Evolutionary conservation across 768 basidiomycete genomes (phyloP).

Genomic region (Panus rudis): DNA sequence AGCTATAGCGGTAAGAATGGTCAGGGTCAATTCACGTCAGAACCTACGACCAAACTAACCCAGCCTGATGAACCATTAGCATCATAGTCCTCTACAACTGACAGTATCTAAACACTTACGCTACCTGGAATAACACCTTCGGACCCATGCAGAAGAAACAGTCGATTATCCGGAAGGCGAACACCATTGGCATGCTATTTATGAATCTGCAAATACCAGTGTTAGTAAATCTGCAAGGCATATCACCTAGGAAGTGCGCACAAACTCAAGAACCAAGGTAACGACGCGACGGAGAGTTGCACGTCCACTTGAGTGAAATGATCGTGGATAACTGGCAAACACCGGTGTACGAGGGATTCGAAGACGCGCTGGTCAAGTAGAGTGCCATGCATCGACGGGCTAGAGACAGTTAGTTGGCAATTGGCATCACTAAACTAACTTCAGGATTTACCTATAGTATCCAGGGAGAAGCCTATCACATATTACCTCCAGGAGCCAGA

Average conservation of each 20-base stretch:
- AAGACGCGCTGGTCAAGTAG: conserved; percentile 98
- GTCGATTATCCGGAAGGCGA: conserved; percentile 95
- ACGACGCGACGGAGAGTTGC: conserved; percentile 90
- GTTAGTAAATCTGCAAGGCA: conserved; percentile 7
- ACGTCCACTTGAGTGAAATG: conserved; percentile 90
- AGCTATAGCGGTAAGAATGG: conserved; percentile 42
- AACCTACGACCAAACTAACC: conserved; percentile 35
- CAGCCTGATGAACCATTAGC: conserved; percentile 31
- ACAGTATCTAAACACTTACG: conserved; percentile 44
- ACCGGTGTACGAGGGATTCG: conserved; percentile 83
- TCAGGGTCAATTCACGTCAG: background rate
- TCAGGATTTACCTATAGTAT: conserved; percentile 76
- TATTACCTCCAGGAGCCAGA: conserved; percentile 92
- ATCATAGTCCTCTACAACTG: conserved; percentile 3
- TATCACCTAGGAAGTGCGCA: conserved; percentile 38
- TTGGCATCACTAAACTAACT: conserved; percentile 4
- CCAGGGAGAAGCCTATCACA: conserved; percentile 94
- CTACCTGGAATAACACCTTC: conserved; percentile 97
- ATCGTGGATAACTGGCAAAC: conserved; percentile 89
- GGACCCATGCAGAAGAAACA: conserved; percentile 99
- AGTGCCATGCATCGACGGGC: conserved; percentile 98
- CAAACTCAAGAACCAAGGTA: conserved; percentile 98
- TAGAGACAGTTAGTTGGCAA: conserved; percentile 22
- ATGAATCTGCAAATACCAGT: conserved; percentile 49
- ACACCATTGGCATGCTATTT: conserved; percentile 95